These are phyloP conservation scores for Mortierella sp. DNA, from an alignment of 371 early-diverging fungal species.

Conservation along the genomic window DNA sequence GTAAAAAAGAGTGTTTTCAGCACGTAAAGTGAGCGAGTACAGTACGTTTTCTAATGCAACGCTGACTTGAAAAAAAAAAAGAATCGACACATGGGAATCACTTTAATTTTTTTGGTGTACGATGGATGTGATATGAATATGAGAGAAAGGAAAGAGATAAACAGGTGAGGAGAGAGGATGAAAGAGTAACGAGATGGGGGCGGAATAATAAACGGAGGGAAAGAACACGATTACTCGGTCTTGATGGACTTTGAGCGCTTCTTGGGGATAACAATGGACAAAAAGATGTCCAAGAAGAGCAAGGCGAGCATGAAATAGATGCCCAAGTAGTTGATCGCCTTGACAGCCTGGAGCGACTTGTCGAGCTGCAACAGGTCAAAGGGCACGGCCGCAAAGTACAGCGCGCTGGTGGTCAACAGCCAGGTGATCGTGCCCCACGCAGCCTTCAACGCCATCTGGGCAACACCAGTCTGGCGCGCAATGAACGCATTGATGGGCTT, in stretches of 20 bases:
- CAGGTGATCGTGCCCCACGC: slow-evolving; percentile 37
- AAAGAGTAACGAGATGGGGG: background rate
- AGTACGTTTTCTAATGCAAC: background rate
- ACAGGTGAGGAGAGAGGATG: background rate
- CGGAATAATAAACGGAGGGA: background rate
- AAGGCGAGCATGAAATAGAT: slow-evolving; percentile 41
- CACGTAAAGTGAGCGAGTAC: background rate
- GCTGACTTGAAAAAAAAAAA: background rate
- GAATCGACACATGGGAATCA: background rate
- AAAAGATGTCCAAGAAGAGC: slow-evolving; percentile 29
- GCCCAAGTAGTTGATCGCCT: slow-evolving; percentile 38
- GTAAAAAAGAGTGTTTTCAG: background rate
- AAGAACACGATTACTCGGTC: slow-evolving; percentile 23
- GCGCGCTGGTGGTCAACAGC: slow-evolving; percentile 45
- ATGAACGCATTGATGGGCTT: slow-evolving; percentile 43
- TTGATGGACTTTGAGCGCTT: slow-evolving; percentile 52
- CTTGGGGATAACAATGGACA: slow-evolving; percentile 49
- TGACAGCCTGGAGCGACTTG: slow-evolving; percentile 40
- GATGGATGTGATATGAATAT: background rate
- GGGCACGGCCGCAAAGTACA: slow-evolving; percentile 54
- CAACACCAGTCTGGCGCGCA: slow-evolving; percentile 26
- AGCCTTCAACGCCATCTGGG: slow-evolving; percentile 18
- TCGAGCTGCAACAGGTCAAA: slow-evolving; percentile 50
- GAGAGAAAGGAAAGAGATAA: background rate
- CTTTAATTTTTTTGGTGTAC: background rate